Base-by-base conservation (phyloP, 179 eudicot genomes). In the Carnegiea gigantea region DNA sequence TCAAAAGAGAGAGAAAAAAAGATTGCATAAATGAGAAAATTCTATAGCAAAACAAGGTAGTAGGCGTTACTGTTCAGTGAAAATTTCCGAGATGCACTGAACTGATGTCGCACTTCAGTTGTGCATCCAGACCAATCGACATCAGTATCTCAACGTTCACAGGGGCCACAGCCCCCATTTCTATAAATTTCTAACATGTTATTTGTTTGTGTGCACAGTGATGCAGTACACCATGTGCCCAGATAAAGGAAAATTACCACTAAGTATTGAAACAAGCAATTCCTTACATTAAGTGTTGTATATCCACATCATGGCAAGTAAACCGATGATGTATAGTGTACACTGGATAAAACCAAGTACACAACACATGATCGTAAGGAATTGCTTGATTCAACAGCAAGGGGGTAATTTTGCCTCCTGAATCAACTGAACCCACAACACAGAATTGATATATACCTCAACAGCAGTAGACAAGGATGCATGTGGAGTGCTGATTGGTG, bases 401-500 rank as follows among this genome's bases (percentile, higher is more conserved):
- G 20, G 73, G 21, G 5, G n/a, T 9, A 70, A 36, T 36, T 70
- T n/a, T 36, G 9, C 1, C 11, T 65, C 17, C 74, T 51, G n/a
- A 11, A 18, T 17, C 0, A 44, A 53, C 33, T 20, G 2, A 81
- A 51, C 70, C 54, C 57, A 83, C 10, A 38, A 46, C 10, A 21
- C 15, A 68, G 24, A 64, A 28, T 65, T 33, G 48, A 79, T 76
- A 65, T 73, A 78, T 89, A 94, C 98, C 98, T 92, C 94, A 78
- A 93, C 92, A 70, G 91, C 86, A 46, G 97, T 81, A 64, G 96
- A 84, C 80, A 90, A 78, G 68, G 92, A 90, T 54, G 97, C 98
- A 81, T 81, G 90, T 38, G 88, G 88, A 85, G 75, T 70, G 59
- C 86, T 81, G 75, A 89, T 75, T 75, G 85, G 86, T 59, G 78